These are phyloP conservation scores for Aquanectria penicillioides DNA, from an alignment of 2,329 filamentous ascomycete species.

Conservation along the genomic window DNA sequence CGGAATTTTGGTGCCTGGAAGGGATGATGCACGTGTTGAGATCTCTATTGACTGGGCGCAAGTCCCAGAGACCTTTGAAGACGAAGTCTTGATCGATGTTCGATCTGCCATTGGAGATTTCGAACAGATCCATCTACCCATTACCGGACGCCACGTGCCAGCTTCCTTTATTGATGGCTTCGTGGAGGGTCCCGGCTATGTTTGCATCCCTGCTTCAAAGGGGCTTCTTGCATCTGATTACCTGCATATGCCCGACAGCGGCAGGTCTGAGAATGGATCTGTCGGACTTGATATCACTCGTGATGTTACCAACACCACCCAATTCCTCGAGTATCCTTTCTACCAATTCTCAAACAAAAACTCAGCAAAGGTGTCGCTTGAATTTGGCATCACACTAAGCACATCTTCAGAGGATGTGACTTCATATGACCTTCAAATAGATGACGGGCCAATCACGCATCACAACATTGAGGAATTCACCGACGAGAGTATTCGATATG, in stretches of 20 bases:
- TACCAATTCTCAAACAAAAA: conserved; percentile 15
- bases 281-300: conserved; percentile 20
- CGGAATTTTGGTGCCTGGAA: conserved; percentile 58
- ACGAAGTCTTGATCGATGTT: conserved; percentile 42
- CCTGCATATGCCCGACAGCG: conserved; percentile 18
- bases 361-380: neutral
- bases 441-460: no score
- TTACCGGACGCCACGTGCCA: conserved; percentile 60
- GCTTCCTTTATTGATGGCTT: conserved; percentile 64
- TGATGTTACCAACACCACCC: fast-evolving
- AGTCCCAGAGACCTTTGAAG: conserved; percentile 50
- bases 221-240: conserved; percentile 12
- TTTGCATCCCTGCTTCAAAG: conserved; percentile 42
- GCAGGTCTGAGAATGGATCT: conserved; percentile 23
- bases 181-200: conserved; percentile 65
- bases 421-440: conserved; percentile 26
- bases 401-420: conserved; percentile 22
- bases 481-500: no score
- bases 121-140: conserved; percentile 63
- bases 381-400: conserved; percentile 30
- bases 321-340: conserved; percentile 23
- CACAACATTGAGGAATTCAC: no score
- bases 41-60: conserved; percentile 44
- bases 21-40: conserved; percentile 27
- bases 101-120: conserved; percentile 48